Base-by-base conservation (phyloP, 208 protist genomes). In the Novymonas esmeraldas region DNA sequence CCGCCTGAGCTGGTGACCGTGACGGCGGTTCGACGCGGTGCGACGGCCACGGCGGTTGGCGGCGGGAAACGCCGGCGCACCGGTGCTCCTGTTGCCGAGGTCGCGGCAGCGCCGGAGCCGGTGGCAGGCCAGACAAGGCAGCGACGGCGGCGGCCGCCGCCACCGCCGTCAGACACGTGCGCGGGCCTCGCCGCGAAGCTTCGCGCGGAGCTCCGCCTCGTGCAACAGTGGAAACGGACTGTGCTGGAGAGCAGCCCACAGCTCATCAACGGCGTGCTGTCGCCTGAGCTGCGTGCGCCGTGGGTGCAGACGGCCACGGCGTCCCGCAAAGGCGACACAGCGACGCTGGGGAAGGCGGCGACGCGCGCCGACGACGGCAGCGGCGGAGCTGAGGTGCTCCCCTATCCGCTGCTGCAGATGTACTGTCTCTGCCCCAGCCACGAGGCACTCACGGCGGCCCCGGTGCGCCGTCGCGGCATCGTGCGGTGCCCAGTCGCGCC, bases 381-480 rank as follows among this genome's bases (percentile, higher is more conserved):
- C 28, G 49, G 7, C 29, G 22, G 10, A 26, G 28, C n/a, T 3
- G 42, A 52, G 33, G 48, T 49, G 18, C 36, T 77, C 49, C 71
- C 62, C 9, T 65, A 69, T 20, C 71, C 71, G 6, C 39, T 77
- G 24, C 26, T 77, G 18, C 63, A 63, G 51, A 24, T 75, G 28
- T 68, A 64, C 61, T 58, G 33, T 0, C 41, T 59, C 2, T 79
- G 73, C 24, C 73, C 73, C 26, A 79, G 73, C 56, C 62, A 69
- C 33, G 65, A 79, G 31, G 73, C 67, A 18, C 45, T 79, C 34
- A 63, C 67, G 4, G 73, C 67, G 3, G 60, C 31, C 5, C 51
- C 62, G 28, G 59, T 73, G 31, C 16, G 34, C 6, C 39, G 67
- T 28, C 56, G 71, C 6, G 16, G 22, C 18, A 1, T 63, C 28